A percentile compares a stretch with the other conserved stretches of the same genome.
phyloP scores from a whole-genome alignment of 108 stramenopile species.

The Halocafeteria seosinensis region DNA sequence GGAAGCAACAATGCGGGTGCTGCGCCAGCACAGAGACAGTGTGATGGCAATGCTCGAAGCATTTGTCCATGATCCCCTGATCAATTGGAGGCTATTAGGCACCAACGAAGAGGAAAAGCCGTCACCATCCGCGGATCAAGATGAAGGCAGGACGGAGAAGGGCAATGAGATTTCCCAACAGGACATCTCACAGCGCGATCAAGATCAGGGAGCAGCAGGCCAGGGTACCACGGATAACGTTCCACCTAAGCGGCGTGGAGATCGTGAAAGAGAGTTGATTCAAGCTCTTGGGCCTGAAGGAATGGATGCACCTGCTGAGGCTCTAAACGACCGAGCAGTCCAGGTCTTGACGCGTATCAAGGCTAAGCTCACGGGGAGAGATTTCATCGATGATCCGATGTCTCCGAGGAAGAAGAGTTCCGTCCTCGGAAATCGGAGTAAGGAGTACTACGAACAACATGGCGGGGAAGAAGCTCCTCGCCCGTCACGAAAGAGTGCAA shows the following conservation, averaged over 20 bases:
- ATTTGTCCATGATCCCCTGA: slow-evolving; percentile 97
- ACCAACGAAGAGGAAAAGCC: slow-evolving; percentile 16
- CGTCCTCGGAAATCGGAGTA: background rate
- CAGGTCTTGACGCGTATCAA: slow-evolving; percentile 82
- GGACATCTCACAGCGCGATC: background rate
- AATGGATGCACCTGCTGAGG: slow-evolving; percentile 7
- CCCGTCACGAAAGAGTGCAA: too few species aligned
- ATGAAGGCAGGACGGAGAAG: slow-evolving; percentile 2
- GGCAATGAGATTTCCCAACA: background rate
- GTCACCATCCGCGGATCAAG: too few species aligned
- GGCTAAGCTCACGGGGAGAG: slow-evolving; percentile 85
- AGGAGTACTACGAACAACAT: background rate
- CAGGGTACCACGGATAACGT: background rate
- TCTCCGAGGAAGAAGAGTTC: background rate
- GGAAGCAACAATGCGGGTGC: slow-evolving; percentile 79
- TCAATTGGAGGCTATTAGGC: slow-evolving; percentile 82
- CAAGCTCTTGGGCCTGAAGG: background rate
- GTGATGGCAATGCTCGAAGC: slow-evolving; percentile 95
- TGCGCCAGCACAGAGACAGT: slow-evolving; percentile 80
- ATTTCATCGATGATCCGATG: slow-evolving; percentile 40
- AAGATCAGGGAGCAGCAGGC: background rate
- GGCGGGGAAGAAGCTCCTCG: background rate
- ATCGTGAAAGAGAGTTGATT: background rate
- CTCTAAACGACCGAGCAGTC: slow-evolving; percentile 80
- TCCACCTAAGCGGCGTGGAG: background rate